These are phyloP conservation scores for Neodidymelliopsis sp. DNA, from an alignment of 2,329 filamentous ascomycete genomes.

Conservation along the genomic window DNA sequence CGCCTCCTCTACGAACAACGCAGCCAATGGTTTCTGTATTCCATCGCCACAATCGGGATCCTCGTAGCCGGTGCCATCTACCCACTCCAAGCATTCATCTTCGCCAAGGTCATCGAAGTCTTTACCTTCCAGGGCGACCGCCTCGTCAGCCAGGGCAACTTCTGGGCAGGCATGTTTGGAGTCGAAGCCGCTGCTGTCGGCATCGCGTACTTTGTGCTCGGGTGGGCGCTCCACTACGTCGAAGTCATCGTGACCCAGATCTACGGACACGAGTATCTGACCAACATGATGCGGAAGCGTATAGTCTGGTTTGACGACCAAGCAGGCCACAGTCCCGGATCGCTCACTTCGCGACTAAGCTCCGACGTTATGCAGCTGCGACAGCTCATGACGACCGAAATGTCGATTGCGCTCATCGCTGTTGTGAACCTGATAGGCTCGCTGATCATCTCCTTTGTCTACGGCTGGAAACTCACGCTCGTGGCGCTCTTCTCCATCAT, in stretches of 20 bases:
- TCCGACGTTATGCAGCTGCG: slow-evolving; percentile 67
- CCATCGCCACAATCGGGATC: slow-evolving; percentile 37
- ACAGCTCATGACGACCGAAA: slow-evolving; percentile 69
- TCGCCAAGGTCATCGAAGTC: slow-evolving; percentile 47
- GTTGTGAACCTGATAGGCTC: slow-evolving; percentile 71
- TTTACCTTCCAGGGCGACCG: slow-evolving; percentile 44
- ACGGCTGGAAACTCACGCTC: slow-evolving; percentile 79
- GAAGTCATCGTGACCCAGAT: slow-evolving; percentile 57
- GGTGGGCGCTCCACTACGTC: slow-evolving; percentile 42
- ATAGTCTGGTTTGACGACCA: slow-evolving; percentile 68
- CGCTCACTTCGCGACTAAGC: slow-evolving; percentile 64
- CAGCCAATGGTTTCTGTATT: slow-evolving; percentile 44
- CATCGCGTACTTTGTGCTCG: slow-evolving; percentile 62
- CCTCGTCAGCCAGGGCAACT: slow-evolving; percentile 54
- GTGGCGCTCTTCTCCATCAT: slow-evolving; percentile 68
- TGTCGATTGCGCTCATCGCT: slow-evolving; percentile 66
- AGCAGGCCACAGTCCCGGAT: slow-evolving; percentile 64
- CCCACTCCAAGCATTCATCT: slow-evolving; percentile 50
- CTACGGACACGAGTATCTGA: slow-evolving; percentile 68
- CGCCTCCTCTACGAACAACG: slow-evolving; percentile 46
- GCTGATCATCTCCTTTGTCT: slow-evolving; percentile 71
- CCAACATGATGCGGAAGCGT: slow-evolving; percentile 66
- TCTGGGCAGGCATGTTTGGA: slow-evolving; percentile 73
- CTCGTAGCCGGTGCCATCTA: slow-evolving; percentile 47
- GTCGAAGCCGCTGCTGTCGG: slow-evolving; percentile 63